phyloP scores from a whole-genome alignment of 2,329 filamentous ascomycete genomes.

The Penicillium paneum region DNA sequence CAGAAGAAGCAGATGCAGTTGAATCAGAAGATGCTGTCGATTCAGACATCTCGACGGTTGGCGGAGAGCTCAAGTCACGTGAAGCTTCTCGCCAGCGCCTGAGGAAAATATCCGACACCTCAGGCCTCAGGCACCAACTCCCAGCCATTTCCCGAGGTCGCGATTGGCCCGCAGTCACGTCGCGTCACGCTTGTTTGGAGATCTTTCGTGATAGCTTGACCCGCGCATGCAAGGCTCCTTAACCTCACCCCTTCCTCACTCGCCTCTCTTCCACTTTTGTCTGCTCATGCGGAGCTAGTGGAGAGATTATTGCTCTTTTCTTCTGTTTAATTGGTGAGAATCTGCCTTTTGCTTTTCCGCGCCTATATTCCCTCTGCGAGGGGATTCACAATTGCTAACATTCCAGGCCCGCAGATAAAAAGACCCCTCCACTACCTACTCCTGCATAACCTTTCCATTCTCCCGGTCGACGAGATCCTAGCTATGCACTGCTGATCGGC shows the following conservation, averaged over 20 bases:
- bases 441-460: conserved; percentile 32
- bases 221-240: conserved; percentile 34
- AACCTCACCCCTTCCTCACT: conserved; percentile 15
- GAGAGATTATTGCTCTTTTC: conserved; percentile 8
- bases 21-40: too few relatives aligned
- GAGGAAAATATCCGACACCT: not conserved
- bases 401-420: conserved; percentile 25
- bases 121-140: not conserved
- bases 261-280: conserved; percentile 14
- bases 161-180: conserved; percentile 41
- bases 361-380: conserved; percentile 4
- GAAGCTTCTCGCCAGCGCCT: not conserved
- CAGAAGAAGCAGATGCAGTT: too few relatives aligned
- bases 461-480: conserved; percentile 32
- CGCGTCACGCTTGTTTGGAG: conserved; percentile 38
- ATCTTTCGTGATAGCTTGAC: conserved; percentile 32
- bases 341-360: conserved; percentile 6
- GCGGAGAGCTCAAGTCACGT: conserved; percentile 18
- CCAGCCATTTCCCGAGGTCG: conserved; percentile 18
- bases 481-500: conserved; percentile 20
- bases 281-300: conserved; percentile 11
- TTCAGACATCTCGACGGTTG: not conserved
- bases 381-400: conserved; percentile 21
- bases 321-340: conserved; percentile 12
- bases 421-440: conserved; percentile 21